Evolutionary conservation across 1,284 basidiomycete species (phyloP), one percentile per base, ranked within the genome.

Genomic region (Lignosus rhinocerotis): DNA sequence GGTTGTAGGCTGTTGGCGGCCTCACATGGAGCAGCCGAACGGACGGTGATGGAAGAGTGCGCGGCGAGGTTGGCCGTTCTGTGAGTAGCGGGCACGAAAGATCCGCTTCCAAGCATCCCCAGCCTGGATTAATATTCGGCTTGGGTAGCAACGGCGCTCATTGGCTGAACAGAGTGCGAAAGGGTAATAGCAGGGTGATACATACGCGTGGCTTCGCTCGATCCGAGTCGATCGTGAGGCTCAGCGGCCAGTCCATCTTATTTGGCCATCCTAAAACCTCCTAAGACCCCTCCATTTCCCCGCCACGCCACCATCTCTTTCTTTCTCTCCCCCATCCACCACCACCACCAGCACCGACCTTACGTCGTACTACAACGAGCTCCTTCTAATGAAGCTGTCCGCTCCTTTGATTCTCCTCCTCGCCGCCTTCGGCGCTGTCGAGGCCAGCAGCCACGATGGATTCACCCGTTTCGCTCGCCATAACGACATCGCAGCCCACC

Each of bases 331-430:
- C 32, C 50, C 52, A n/a, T n/a, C 49, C 52, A 43, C 48, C 51
- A 4, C 38, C 43, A 43, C 31, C 56, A 42, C 43, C 54, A 17
- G 47, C 36, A 47, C 50, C 59, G 48, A 48, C 66, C 60, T 52
- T 53, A 61, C 59, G 62, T 61, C 59, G 42, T 49, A 59, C 54
- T 19, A 30, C 55, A 50, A 43, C 52, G 47, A 58, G 59, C 59
- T 57, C 64, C 50, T 57, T 41, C 52, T 63, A 58, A 78, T 77
- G 75, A 74, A 72, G 62, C 39, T 73, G 55, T 59, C 65, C 69
- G 53, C 67, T 69, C 63, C 69, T 68, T 70, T 85, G 56, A 66
- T 75, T 56, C 58, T 78, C 59, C 69, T 83, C 60, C 68, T 75
- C 55, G 62, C 66, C 45, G 71, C 75, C 44, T 62, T 74, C 60